These are phyloP conservation scores for Penicillium macrosclerotiorum DNA, from an alignment of 495 filamentous ascomycete genomes.

Conservation along the genomic window DNA sequence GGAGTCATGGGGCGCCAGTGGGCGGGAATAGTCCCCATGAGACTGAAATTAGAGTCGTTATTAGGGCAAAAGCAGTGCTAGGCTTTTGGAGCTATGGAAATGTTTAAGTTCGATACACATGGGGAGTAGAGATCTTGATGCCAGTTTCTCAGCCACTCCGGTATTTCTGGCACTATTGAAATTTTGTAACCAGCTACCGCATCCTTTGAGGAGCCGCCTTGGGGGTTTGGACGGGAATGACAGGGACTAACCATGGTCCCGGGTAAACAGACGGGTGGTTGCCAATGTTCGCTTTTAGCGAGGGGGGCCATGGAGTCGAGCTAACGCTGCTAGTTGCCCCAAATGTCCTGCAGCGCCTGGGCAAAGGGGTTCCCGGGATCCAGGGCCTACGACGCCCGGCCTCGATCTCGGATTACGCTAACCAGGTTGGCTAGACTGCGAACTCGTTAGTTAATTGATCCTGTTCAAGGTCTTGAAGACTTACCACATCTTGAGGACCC, in stretches of 20 bases:
- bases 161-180: conserved; percentile 6
- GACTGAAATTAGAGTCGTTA: not conserved
- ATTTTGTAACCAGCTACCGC: conserved; percentile 6
- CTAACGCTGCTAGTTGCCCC: not conserved
- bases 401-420: not conserved
- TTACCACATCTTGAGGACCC: not conserved
- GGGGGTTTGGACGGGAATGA: not conserved
- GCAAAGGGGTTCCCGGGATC: not conserved
- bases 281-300: not conserved
- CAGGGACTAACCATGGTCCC: not conserved
- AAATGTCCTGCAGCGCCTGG: not conserved
- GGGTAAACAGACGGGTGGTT: not conserved
- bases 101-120: not conserved
- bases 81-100: not conserved
- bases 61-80: not conserved
- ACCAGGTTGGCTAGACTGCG: not conserved
- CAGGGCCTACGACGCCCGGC: not conserved
- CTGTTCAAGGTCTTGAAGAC: not conserved
- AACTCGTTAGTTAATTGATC: no score
- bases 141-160: conserved; percentile 1
- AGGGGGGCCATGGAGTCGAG: not conserved
- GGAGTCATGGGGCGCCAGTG: not conserved
- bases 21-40: no score
- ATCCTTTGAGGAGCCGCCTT: not conserved
- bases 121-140: not conserved